phyloP scores from a whole-genome alignment of 2,329 filamentous ascomycete species.

The Berkeleyomyces rouxiae region DNA sequence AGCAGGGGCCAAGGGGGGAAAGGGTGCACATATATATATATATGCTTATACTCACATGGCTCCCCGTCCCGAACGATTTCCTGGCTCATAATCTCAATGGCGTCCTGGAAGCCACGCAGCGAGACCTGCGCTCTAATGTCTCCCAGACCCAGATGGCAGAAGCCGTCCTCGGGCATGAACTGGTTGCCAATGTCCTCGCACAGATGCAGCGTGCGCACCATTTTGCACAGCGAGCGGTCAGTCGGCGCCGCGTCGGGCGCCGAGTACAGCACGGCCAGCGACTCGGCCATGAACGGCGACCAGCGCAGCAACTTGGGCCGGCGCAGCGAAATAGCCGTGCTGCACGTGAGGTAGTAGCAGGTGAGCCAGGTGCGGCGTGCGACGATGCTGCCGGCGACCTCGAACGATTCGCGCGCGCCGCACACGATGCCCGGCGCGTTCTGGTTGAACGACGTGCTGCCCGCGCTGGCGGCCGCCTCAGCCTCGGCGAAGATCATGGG shows the following conservation, averaged over 20 bases:
- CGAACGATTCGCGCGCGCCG: slow-evolving; percentile 16
- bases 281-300: slow-evolving; percentile 44
- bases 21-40: too few relatives aligned
- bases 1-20: too few relatives aligned
- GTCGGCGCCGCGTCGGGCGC: slow-evolving; percentile 38
- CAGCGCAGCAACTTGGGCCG: slow-evolving; percentile 43
- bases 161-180: slow-evolving; percentile 50
- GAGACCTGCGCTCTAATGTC: slow-evolving; percentile 49
- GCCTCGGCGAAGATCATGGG: background rate
- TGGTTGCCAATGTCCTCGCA: slow-evolving; percentile 52
- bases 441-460: too few relatives aligned
- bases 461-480: background rate
- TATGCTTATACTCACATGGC: slow-evolving; percentile 32
- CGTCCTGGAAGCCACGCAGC: slow-evolving; percentile 46
- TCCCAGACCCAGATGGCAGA: slow-evolving; percentile 34
- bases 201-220: slow-evolving; percentile 43
- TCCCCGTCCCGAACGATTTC: slow-evolving; percentile 36
- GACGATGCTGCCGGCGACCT: slow-evolving; percentile 13
- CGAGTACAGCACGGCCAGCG: slow-evolving; percentile 36
- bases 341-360: slow-evolving; percentile 41
- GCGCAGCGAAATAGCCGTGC: slow-evolving; percentile 44
- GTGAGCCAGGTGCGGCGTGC: slow-evolving; percentile 41
- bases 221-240: slow-evolving; percentile 40
- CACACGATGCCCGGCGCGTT: slow-evolving; percentile 7
- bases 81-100: slow-evolving; percentile 42